Conservation (phyloP, 495 filamentous ascomycete species). For the Pseudoneurospora amorphoporcata region DNA sequence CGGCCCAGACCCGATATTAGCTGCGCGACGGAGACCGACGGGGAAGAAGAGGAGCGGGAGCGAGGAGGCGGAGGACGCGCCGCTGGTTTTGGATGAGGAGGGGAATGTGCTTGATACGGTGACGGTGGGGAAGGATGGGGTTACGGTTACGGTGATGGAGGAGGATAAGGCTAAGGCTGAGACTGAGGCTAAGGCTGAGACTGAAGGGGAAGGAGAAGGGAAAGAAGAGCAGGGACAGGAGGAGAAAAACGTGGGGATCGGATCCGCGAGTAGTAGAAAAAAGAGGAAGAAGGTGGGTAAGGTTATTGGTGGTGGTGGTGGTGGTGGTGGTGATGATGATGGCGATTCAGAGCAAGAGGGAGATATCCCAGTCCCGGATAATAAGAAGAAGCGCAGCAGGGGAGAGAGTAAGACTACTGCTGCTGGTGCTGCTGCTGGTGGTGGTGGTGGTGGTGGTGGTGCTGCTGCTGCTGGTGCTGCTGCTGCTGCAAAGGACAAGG, state of each 20-base stretch:
- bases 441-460: no score
- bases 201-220: neutral
- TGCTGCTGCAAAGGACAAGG: slow-evolving; percentile 6
- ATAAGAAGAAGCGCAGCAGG: no score
- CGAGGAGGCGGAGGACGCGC: slow-evolving; percentile 41
- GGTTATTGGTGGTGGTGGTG: slow-evolving; percentile 31
- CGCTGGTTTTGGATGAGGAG: slow-evolving; percentile 35
- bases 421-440: no score
- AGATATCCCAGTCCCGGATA: neutral
- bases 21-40: slow-evolving; percentile 25
- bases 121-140: slow-evolving; percentile 27
- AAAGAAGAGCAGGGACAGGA: neutral
- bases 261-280: slow-evolving; percentile 30
- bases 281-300: slow-evolving; percentile 40
- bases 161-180: no score
- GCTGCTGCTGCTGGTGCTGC: neutral
- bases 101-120: slow-evolving; percentile 29
- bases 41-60: slow-evolving; percentile 28
- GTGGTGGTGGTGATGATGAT: slow-evolving; percentile 11
- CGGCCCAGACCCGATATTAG: slow-evolving; percentile 33
- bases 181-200: no score
- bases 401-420: no score
- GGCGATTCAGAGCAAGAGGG: slow-evolving; percentile 6
- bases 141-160: slow-evolving; percentile 14
- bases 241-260: slow-evolving; percentile 19